Evolutionary conservation across 2,329 filamentous ascomycete genomes (phyloP).

Genomic region (Ophidiomyces ophidiicola): DNA sequence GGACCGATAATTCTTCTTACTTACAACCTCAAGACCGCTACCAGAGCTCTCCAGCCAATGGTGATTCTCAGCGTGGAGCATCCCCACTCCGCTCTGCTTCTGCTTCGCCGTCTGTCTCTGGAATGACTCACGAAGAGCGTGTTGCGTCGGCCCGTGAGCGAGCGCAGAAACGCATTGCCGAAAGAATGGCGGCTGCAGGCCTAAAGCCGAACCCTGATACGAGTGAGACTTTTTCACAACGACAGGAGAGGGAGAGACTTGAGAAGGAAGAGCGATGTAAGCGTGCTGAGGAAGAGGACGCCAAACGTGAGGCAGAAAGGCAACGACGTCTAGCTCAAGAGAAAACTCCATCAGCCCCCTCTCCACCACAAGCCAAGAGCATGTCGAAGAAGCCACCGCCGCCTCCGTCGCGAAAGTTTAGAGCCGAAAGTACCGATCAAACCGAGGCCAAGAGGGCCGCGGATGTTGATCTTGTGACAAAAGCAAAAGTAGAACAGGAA

Average conservation of each 20-base stretch:
- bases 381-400: conserved; percentile 55
- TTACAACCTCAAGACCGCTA: conserved; percentile 37
- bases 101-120: conserved; percentile 62
- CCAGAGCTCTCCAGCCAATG: conserved; percentile 42
- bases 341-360: conserved; percentile 42
- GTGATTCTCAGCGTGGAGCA: conserved; percentile 25
- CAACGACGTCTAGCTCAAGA: conserved; percentile 74
- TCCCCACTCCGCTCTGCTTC: conserved; percentile 38
- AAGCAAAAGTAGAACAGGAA: conserved; percentile 54
- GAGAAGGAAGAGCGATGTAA: conserved; percentile 78
- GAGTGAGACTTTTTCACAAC: conserved; percentile 69
- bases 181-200: conserved; percentile 82
- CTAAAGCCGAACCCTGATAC: conserved; percentile 71
- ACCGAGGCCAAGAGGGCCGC: conserved; percentile 45
- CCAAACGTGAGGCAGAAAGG: conserved; percentile 73
- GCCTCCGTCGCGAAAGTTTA: conserved; percentile 57
- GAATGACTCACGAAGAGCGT: conserved; percentile 83
- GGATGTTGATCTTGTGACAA: conserved; percentile 43
- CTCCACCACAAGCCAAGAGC: conserved; percentile 42
- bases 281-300: conserved; percentile 89
- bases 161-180: conserved; percentile 92
- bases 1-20: conserved; percentile 6
- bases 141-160: conserved; percentile 95
- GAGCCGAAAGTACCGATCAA: conserved; percentile 44
- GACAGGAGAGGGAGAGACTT: conserved; percentile 73